Base-by-base conservation (phyloP, 306 rosid genomes). In the Parietaria judaica region DNA sequence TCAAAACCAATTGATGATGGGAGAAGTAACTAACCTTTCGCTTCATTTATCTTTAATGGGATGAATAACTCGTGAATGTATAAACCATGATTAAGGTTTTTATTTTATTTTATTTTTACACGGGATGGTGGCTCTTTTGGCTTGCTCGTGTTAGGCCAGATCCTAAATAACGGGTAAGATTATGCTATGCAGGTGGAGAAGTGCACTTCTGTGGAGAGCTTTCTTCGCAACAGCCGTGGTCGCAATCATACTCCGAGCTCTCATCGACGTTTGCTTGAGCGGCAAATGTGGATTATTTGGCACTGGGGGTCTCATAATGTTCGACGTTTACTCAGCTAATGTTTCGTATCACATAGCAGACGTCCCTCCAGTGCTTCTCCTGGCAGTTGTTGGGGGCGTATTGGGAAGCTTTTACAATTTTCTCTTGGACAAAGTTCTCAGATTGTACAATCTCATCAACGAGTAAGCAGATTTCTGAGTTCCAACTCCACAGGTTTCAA, bases 181-280 rank as follows among this genome's bases (percentile, higher is more conserved):
- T 46, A 66, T 56, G 58, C 75, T 76, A 61, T 78, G 65, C 70
- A 92, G 99, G 96, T 92, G 96, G 99, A 83, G 95, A 81, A 75
- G 90, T 71, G 84, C 95, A 60, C 94, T 92, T 84, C 74, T 92
- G 41, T 92, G 99, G 99, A 85, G 99, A 82, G 78, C 95, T 72
- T 92, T 92, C 81, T 92, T 92, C 69, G 77, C 95, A 13, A 76
- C 96, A 37, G 99, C 99, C 60, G 58, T 81, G 51, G 96, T 88
- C 59, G 99, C 96, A 43, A 75, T 92, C 64, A 74, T 86, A 56
- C 86, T 92, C 60, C 99, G 88, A 39, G 87, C 96, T 64, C 66
- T 86, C 48, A 92, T 88, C 74, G 96, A 86, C 72, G 48, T 92
- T 63, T 92, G 99, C 72, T 71, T 77, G 36, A 86, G 92, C 53